These are phyloP conservation scores for Colletotrichum aenigma DNA, from an alignment of 2,329 filamentous ascomycete species.

Conservation along the genomic window DNA sequence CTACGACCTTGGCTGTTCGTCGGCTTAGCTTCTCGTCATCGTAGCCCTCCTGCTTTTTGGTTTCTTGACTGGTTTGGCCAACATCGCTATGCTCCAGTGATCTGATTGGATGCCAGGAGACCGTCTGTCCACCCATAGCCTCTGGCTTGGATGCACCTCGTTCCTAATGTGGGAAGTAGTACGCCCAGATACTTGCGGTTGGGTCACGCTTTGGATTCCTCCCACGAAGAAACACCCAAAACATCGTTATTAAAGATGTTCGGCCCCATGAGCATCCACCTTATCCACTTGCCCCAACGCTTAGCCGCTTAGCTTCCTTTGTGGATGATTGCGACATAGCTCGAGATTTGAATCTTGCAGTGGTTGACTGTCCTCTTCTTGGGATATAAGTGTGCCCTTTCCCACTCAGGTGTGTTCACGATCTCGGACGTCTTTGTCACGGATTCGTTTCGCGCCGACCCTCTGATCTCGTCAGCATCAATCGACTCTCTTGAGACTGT, in stretches of 20 bases:
- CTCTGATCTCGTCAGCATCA: not conserved
- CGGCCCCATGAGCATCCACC: constrained; percentile 8
- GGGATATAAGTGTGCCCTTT: not conserved
- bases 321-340: constrained; percentile 19
- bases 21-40: not conserved
- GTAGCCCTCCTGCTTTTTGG: constrained; percentile 2
- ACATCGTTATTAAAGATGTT: constrained; percentile 12
- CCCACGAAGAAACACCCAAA: not conserved
- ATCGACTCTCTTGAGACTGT: not conserved
- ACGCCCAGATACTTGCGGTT: constrained; percentile 8
- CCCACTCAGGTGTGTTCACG: not conserved
- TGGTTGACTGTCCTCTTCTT: not conserved
- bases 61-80: constrained; percentile 15
- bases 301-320: constrained; percentile 6
- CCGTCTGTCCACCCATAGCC: constrained; percentile 2
- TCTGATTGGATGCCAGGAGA: not conserved
- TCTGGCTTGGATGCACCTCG: constrained; percentile 11
- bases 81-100: not conserved
- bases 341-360: not conserved
- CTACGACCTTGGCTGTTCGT: constrained; percentile 6
- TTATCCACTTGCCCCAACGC: constrained; percentile 17
- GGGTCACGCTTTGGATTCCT: constrained; percentile 15
- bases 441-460: not conserved
- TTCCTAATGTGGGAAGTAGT: constrained; percentile 17
- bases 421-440: not conserved